Evolutionary conservation across 495 filamentous ascomycete genomes (phyloP), one percentile per base, ranked within the genome.

Genomic region (Neurospora sp.): DNA sequence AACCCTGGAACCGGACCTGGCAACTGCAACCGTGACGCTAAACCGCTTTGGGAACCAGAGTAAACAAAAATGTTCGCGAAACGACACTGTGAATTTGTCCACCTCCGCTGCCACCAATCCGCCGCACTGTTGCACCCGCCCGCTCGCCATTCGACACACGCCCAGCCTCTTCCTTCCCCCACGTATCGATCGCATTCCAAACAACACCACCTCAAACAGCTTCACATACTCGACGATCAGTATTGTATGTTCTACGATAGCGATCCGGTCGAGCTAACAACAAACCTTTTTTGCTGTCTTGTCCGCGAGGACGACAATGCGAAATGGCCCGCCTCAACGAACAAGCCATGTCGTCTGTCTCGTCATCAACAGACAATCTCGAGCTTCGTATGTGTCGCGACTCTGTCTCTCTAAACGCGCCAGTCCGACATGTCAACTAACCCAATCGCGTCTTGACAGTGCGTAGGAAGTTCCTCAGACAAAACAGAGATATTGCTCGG

Each of bases 321-420:
- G 78, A 78, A 73, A 97, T 98, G 95, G 95, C 95, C 80, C 88
- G 95, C 80, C 87, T 98, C 78, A 98, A 98, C 84, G 96, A 98
- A 81, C 86, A 88, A 76, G 84, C 86, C 69, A 84, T 89, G 78
- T 84, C 89, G 39, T 78, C 85, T 17, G 27, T 65, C 27, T 65
- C 53, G 53, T 65, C 27, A 27, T 65, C 71, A 95, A 97, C 80
- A 91, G 87, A 65, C 44, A 82, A 76, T 68, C 70, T 97, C 74
- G 95, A 97, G 74, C 89, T 89, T 74, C 84, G 94, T 97, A 86
- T 82, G 94, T 89, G 44, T 41, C 38, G 16, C 42, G 68, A 27
- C 27, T 73, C 44, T 59, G 74, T 42, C 44, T 20, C 44, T 35
- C 44, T 31, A 20, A 27, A n/a, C 16, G 42, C 44, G 31, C n/a